Evolutionary conservation across 2,329 filamentous ascomycete genomes (phyloP).

Genomic region (Scleromitrula shiraiana): DNA sequence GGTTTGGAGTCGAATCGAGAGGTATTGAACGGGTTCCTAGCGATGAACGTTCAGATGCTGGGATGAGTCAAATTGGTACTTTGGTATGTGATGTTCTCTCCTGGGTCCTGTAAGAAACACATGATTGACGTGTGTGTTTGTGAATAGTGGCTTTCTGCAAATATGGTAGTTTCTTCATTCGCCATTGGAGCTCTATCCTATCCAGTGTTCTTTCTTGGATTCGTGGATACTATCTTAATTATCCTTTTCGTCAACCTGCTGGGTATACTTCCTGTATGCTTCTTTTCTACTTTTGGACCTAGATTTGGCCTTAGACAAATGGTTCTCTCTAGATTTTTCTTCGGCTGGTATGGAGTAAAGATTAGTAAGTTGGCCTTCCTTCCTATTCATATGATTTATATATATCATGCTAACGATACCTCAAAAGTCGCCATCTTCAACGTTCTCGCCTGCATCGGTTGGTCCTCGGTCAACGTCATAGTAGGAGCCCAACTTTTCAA

Average conservation of each 20-base stretch:
- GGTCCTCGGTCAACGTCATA: slow-evolving; percentile 71
- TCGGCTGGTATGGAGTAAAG: slow-evolving; percentile 65
- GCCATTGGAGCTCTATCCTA: slow-evolving; percentile 65
- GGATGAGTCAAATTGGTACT: slow-evolving; percentile 59
- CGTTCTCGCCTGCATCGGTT: slow-evolving; percentile 63
- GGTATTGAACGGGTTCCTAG: slow-evolving; percentile 69
- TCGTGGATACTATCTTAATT: slow-evolving; percentile 62
- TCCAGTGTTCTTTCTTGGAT: slow-evolving; percentile 62
- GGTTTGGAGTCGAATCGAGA: slow-evolving; percentile 61
- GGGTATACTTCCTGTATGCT: slow-evolving; percentile 63
- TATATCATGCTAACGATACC: neutral
- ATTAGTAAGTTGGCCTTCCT: slow-evolving; percentile 41
- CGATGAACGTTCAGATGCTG: slow-evolving; percentile 58
- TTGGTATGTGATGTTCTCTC: slow-evolving; percentile 44
- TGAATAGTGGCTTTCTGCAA: slow-evolving; percentile 63
- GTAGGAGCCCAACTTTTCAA: slow-evolving; percentile 72
- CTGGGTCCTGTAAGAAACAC: neutral
- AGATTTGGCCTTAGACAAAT: slow-evolving; percentile 70
- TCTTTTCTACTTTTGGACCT: slow-evolving; percentile 71
- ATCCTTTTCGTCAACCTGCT: slow-evolving; percentile 71
- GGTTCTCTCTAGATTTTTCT: slow-evolving; percentile 71
- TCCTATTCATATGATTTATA: neutral
- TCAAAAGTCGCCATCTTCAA: slow-evolving; percentile 58
- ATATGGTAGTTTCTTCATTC: slow-evolving; percentile 70
- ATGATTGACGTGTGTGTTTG: neutral